A percentile compares a stretch with the other conserved stretches of the same genome.
These are phyloP conservation scores for Saturnispora quitensis DNA, from an alignment of 805 yeast species.

Conservation along the genomic window DNA sequence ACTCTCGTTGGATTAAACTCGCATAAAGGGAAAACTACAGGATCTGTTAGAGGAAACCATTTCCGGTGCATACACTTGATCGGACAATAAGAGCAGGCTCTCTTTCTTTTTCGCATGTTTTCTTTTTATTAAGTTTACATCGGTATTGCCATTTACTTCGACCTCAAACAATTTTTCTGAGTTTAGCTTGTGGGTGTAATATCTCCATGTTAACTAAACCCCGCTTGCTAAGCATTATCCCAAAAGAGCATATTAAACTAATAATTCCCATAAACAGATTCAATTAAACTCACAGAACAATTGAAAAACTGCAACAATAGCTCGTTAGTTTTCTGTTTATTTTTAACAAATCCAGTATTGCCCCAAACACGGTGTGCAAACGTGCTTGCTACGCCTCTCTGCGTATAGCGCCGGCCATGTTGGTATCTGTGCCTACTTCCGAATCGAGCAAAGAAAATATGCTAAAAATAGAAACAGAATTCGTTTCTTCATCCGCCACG, in stretches of 20 bases:
- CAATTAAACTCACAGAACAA: background rate
- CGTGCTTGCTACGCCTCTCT: background rate
- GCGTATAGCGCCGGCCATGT: background rate
- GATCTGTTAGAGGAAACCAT: too few species aligned
- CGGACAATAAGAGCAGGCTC: too few species aligned
- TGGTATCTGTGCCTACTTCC: background rate
- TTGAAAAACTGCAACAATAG: background rate
- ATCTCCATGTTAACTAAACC: too few species aligned
- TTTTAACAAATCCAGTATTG: background rate
- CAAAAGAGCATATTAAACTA: background rate
- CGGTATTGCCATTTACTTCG: too few species aligned
- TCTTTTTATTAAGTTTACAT: too few species aligned
- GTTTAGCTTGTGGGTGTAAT: too few species aligned
- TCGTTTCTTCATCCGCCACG: background rate
- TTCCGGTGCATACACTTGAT: too few species aligned
- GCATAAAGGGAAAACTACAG: too few species aligned
- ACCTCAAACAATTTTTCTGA: too few species aligned
- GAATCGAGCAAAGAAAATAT: background rate
- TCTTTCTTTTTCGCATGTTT: too few species aligned
- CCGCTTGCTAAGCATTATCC: background rate
- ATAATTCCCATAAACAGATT: background rate
- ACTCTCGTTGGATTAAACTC: too few species aligned
- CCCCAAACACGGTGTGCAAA: background rate
- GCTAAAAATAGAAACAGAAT: background rate
- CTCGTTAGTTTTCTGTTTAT: background rate